Percentiles rank a stretch among this genome's conserved stretches.
Evolutionary conservation across 2,329 filamentous ascomycete species (phyloP).

Genomic region (Phaeosphaeria sp.): DNA sequence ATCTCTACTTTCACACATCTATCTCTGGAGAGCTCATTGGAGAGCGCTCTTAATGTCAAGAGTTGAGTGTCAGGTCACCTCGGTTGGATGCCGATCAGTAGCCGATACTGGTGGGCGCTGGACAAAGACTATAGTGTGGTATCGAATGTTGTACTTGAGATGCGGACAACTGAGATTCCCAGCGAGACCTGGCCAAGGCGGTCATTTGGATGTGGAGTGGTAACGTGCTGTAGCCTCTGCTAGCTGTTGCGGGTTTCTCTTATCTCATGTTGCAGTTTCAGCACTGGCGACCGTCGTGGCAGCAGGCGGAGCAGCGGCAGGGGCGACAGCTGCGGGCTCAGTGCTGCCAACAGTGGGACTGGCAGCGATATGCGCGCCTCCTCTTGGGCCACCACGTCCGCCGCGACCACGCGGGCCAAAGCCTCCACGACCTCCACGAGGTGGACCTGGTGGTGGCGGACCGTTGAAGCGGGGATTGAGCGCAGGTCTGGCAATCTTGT

Average conservation of each 20-base stretch:
- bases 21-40: neutral
- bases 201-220: neutral
- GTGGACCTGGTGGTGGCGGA: constrained; percentile 38
- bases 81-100: neutral
- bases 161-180: neutral
- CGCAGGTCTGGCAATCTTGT: constrained; percentile 46
- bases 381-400: constrained; percentile 41
- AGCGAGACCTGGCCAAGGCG: neutral
- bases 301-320: constrained; percentile 13
- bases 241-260: neutral
- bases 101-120: neutral
- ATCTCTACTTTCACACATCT: neutral
- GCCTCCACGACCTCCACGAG: constrained; percentile 37
- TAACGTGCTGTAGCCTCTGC: neutral
- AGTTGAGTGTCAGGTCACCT: no score
- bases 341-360: constrained; percentile 9
- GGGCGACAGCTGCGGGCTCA: constrained; percentile 15
- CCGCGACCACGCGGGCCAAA: constrained; percentile 44
- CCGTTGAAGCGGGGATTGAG: constrained; percentile 34
- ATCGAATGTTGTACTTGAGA: neutral
- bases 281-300: constrained; percentile 13
- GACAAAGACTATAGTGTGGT: neutral
- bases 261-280: constrained; percentile 17
- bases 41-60: neutral
- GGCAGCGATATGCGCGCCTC: constrained; percentile 31